A percentile compares a stretch with the other conserved stretches of the same genome.
Conservation (phyloP, 1,284 basidiomycete genomes). For the Chondrostereum purpureum region DNA sequence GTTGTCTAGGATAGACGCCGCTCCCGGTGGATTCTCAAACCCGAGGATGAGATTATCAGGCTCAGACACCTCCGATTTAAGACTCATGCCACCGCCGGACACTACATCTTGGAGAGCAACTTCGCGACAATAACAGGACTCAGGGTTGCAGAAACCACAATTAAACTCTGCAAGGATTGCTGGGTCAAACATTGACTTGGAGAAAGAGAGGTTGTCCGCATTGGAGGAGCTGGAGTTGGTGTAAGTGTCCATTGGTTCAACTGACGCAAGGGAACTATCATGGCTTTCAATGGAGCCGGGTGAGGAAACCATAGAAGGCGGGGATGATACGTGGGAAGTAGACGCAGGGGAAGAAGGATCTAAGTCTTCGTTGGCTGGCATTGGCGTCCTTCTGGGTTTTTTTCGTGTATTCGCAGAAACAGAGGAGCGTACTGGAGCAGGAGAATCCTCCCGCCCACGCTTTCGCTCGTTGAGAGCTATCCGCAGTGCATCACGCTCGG, state of each 20-base stretch:
- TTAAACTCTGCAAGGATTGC: slow-evolving; percentile 23
- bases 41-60: slow-evolving; percentile 18
- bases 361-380: slow-evolving; percentile 16
- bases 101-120: slow-evolving; percentile 41
- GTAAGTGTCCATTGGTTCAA: slow-evolving; percentile 27
- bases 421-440: slow-evolving; percentile 20
- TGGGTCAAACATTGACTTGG: slow-evolving; percentile 9
- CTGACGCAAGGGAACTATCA: slow-evolving; percentile 40
- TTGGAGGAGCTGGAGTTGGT: slow-evolving; percentile 6
- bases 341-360: slow-evolving; percentile 21
- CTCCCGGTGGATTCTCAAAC: slow-evolving; percentile 18
- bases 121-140: slow-evolving; percentile 69
- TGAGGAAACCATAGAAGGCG: slow-evolving; percentile 47
- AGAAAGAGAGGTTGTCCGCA: slow-evolving; percentile 19
- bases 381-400: slow-evolving; percentile 38
- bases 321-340: slow-evolving; percentile 19
- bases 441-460: slow-evolving; percentile 46
- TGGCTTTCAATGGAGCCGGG: slow-evolving; percentile 40
- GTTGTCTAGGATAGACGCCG: slow-evolving; percentile 62
- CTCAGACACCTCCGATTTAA: slow-evolving; percentile 32
- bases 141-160: slow-evolving; percentile 70
- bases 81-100: slow-evolving; percentile 15
- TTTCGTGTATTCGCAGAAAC: slow-evolving; percentile 29
- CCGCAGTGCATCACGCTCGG: slow-evolving; percentile 23
- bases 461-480: slow-evolving; percentile 40